Conservation (phyloP, 2,329 filamentous ascomycete species). For the Metarhizium anisopliae region DNA sequence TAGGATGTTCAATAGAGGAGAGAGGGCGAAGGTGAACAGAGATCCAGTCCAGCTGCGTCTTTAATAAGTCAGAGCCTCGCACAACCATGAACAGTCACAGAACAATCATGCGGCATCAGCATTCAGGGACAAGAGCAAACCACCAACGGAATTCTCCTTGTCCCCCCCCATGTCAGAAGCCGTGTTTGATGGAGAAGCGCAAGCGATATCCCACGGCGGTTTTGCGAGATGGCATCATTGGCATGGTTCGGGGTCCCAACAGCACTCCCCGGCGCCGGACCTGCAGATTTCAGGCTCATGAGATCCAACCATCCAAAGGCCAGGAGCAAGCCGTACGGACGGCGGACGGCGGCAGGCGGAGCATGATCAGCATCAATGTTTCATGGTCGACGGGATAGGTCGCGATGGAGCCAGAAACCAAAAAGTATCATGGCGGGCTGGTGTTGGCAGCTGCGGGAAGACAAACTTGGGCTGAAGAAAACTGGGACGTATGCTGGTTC, state of each 20-base stretch:
- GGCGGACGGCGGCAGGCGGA: neutral
- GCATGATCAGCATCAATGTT: neutral
- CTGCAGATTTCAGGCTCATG: neutral
- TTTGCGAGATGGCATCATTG: no score
- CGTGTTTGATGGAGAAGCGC: constrained; percentile 1
- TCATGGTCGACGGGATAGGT: constrained; percentile 2
- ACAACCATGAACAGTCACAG: constrained; percentile 2
- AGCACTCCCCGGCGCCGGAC: neutral
- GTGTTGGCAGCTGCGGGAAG: neutral
- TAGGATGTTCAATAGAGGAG: neutral
- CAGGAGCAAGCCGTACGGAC: neutral
- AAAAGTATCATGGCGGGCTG: no score
- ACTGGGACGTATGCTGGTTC: neutral
- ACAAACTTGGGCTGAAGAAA: neutral
- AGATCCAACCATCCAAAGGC: neutral
- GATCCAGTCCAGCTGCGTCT: neutral
- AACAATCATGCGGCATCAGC: neutral
- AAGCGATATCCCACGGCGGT: neutral
- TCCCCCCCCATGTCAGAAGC: neutral
- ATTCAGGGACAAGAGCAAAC: neutral
- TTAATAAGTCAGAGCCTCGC: neutral
- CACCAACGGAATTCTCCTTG: neutral
- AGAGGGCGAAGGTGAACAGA: neutral
- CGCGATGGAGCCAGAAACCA: neutral
- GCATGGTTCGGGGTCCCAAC: neutral